Evolutionary conservation across 129 eudicot genomes (phyloP).

Genomic region (Artemisia tridentata): DNA sequence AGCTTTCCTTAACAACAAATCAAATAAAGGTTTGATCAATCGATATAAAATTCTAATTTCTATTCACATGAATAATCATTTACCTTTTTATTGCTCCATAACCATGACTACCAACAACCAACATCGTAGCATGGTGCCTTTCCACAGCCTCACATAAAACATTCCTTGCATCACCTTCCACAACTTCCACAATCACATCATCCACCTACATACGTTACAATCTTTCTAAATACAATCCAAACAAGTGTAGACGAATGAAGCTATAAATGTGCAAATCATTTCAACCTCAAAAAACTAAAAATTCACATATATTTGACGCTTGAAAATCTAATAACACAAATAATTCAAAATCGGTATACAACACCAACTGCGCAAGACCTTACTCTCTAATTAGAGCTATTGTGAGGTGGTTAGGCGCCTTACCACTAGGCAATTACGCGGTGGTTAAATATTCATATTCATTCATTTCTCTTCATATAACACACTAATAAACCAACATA

Average conservation of each 20-base stretch:
- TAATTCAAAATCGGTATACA: not conserved
- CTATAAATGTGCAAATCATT: not conserved
- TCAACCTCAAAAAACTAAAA: conserved; percentile 19
- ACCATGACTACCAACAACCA: conserved; percentile 94
- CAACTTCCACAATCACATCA: conserved; percentile 51
- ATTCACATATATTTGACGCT: not conserved
- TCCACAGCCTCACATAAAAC: conserved; percentile 85
- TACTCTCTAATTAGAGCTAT: not conserved
- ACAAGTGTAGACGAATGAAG: not conserved
- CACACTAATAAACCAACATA: not conserved
- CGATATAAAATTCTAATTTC: not conserved
- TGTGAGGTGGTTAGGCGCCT: too few species aligned
- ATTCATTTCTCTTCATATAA: too few species aligned
- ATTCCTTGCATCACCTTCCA: conserved; percentile 88
- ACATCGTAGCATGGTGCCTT: conserved; percentile 68
- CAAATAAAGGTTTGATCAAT: not conserved
- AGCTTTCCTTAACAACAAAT: not conserved
- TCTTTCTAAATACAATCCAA: not conserved
- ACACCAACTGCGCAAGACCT: not conserved
- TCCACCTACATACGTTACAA: conserved; percentile 39
- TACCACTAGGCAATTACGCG: too few species aligned
- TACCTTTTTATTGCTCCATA: conserved; percentile 91
- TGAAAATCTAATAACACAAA: not conserved
- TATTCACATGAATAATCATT: not conserved
- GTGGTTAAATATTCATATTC: too few species aligned